A percentile compares a stretch with the other conserved stretches of the same genome.
Evolutionary conservation across 2,329 filamentous ascomycete genomes (phyloP).

Genomic region (Colletotrichum tropicale): DNA sequence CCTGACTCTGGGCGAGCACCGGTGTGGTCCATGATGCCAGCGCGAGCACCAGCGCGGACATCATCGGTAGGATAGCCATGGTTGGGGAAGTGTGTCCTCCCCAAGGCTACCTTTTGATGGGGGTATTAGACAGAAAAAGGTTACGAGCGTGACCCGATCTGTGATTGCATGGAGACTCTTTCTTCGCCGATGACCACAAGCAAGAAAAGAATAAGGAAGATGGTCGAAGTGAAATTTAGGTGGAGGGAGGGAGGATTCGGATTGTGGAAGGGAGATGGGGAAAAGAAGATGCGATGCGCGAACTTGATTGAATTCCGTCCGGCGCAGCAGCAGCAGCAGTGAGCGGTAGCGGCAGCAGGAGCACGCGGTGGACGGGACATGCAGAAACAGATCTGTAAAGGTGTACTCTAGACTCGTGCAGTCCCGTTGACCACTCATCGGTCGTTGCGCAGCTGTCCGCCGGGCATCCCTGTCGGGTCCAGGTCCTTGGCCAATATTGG

Average conservation of each 20-base stretch:
- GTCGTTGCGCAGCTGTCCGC: neutral
- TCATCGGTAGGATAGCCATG: constrained; percentile 21
- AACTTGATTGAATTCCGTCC: neutral
- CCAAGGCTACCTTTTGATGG: constrained; percentile 9
- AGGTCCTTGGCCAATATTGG: constrained; percentile 5
- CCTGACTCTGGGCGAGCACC: constrained; percentile 41
- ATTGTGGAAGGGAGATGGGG: neutral
- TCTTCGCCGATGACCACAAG: neutral
- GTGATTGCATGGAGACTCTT: constrained; percentile 5
- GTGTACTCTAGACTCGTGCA: neutral
- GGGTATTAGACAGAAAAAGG: neutral
- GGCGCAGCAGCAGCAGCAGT: neutral
- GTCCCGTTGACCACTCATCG: neutral
- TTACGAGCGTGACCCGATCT: neutral
- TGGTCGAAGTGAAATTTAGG: neutral
- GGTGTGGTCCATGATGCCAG: constrained; percentile 45
- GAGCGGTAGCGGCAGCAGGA: neutral
- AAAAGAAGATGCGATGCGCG: neutral
- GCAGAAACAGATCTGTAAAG: neutral
- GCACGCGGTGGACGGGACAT: neutral
- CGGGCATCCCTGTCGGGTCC: neutral
- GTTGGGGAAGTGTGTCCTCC: constrained; percentile 19
- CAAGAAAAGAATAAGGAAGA: neutral
- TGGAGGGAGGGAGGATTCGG: neutral
- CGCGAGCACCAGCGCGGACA: constrained; percentile 38